Percentiles rank a stretch among this genome's conserved stretches.
phyloP scores from a whole-genome alignment of 345 rosid species.

The Gossypium raimondii region DNA sequence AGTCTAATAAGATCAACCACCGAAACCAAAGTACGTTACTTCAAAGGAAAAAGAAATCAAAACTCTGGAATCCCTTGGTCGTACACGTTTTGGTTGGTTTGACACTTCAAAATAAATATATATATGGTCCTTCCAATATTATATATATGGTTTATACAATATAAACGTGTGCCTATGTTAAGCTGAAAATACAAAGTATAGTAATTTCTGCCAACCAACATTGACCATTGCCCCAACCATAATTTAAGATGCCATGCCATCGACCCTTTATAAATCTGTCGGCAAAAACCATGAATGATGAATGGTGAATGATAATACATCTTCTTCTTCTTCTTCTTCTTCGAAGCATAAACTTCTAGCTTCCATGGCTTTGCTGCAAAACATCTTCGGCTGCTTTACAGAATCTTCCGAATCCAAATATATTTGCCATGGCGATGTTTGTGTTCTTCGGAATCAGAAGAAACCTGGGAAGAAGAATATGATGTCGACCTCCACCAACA shows the following conservation, averaged over 20 bases:
- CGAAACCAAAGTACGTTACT: not conserved
- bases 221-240: slow-evolving; percentile 1
- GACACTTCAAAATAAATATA: not conserved
- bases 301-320: too few species aligned
- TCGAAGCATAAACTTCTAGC: too few species aligned
- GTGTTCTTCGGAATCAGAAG: slow-evolving; percentile 25
- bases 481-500: not conserved
- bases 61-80: not conserved
- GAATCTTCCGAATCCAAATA: slow-evolving; percentile 22
- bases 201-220: slow-evolving; percentile 5
- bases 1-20: not conserved
- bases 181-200: not conserved
- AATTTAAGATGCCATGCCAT: not conserved
- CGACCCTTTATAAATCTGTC: not conserved
- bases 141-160: not conserved
- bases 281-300: not conserved
- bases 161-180: not conserved
- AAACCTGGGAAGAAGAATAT: slow-evolving; percentile 9
- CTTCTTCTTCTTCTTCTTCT: not conserved
- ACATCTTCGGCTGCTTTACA: slow-evolving; percentile 35
- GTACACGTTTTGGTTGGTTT: not conserved
- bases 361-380: slow-evolving; percentile 33
- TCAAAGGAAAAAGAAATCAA: not conserved
- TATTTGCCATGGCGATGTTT: slow-evolving; percentile 42
- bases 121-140: too few species aligned